A percentile compares a stretch with the other conserved stretches of the same genome.
phyloP scores from a whole-genome alignment of 768 basidiomycete species.

The Rhodotorula diobovata region DNA sequence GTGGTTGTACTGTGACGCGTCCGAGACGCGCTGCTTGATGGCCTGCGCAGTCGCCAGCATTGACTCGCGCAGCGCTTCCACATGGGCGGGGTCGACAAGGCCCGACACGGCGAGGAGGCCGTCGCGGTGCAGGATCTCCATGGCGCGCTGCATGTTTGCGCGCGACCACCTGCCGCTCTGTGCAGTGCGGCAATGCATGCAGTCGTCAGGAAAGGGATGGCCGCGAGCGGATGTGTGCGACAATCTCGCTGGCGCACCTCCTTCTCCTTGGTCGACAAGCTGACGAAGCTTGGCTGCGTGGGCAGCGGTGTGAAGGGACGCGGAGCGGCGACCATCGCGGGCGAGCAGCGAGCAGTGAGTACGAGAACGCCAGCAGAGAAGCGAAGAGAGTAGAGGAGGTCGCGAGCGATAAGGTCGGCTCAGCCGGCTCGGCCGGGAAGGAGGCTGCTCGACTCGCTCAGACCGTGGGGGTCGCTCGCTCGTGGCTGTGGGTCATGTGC shows the following conservation, averaged over 20 bases:
- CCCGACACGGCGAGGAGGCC: background rate
- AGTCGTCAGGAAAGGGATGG: too few species aligned
- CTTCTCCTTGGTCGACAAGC: background rate
- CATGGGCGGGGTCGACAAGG: background rate
- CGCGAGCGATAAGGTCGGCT: background rate
- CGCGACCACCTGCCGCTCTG: constrained; percentile 9
- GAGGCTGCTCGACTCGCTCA: background rate
- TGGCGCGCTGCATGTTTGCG: background rate
- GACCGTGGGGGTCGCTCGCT: background rate
- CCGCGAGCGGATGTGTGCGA: too few species aligned
- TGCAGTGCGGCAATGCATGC: background rate
- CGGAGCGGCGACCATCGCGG: too few species aligned
- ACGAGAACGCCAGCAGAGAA: too few species aligned
- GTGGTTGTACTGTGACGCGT: background rate
- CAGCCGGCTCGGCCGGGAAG: background rate
- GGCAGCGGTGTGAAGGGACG: background rate
- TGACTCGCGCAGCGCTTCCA: background rate
- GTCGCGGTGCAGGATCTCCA: background rate
- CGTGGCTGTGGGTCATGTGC: too few species aligned
- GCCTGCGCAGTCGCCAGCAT: background rate
- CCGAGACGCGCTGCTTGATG: background rate
- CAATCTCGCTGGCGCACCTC: too few species aligned
- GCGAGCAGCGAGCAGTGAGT: too few species aligned
- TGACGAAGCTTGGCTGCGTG: background rate
- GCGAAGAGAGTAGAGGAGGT: too few species aligned